Evolutionary conservation across 306 rosid genomes (phyloP).

Genomic region (Trifolium subterraneum): DNA sequence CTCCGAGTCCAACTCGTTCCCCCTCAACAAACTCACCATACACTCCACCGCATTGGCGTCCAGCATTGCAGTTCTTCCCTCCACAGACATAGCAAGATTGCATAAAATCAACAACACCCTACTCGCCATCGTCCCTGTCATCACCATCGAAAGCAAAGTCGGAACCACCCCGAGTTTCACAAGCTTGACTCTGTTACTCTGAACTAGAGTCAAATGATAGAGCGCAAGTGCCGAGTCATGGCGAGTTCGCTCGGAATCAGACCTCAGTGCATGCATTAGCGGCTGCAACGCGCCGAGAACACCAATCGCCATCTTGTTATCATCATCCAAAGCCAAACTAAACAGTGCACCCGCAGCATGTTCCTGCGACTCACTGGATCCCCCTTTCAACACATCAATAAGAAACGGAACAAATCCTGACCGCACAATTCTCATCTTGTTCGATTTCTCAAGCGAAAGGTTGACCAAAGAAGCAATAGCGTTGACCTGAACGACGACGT

Average conservation of each 20-base stretch:
- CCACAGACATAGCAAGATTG: slow-evolving; percentile 64
- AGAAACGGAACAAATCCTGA: slow-evolving; percentile 72
- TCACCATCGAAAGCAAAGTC: slow-evolving; percentile 56
- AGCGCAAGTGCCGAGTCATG: slow-evolving; percentile 85
- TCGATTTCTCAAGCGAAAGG: slow-evolving; percentile 76
- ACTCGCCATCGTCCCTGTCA: slow-evolving; percentile 51
- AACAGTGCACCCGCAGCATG: slow-evolving; percentile 97
- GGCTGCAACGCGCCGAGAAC: slow-evolving; percentile 85
- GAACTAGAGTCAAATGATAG: slow-evolving; percentile 73
- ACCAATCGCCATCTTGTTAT: slow-evolving; percentile 91
- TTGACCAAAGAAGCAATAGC: slow-evolving; percentile 82
- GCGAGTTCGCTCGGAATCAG: slow-evolving; percentile 73
- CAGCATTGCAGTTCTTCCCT: slow-evolving; percentile 84
- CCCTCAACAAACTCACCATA: slow-evolving; percentile 64
- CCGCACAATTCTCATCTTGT: slow-evolving; percentile 87
- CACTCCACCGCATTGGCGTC: slow-evolving; percentile 77
- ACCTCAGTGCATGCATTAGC: slow-evolving; percentile 73
- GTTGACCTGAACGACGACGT: slow-evolving; percentile 68
- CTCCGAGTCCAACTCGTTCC: slow-evolving; percentile 63
- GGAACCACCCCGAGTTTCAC: slow-evolving; percentile 75
- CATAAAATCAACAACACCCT: slow-evolving; percentile 73
- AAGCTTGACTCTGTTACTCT: slow-evolving; percentile 82
- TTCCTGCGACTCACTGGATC: slow-evolving; percentile 77
- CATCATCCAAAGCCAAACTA: slow-evolving; percentile 80
- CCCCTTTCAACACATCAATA: slow-evolving; percentile 71